Conservation (phyloP, 2,329 filamentous ascomycete species). For the Escovopsis sp. region DNA sequence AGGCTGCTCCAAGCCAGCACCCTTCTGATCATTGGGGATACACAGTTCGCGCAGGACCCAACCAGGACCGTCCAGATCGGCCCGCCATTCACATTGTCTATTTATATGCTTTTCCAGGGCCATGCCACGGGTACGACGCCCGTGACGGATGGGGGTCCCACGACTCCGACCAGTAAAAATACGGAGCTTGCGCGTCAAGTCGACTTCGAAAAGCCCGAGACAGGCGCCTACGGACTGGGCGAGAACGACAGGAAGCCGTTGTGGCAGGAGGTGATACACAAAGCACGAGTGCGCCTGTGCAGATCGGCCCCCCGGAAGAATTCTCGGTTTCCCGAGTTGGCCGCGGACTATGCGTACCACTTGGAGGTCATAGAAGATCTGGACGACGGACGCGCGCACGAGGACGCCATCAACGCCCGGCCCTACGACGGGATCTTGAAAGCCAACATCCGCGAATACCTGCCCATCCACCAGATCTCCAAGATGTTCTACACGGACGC, state of each 20-base stretch:
- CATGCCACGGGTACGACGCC: slow-evolving; percentile 36
- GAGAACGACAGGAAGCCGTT: slow-evolving; percentile 46
- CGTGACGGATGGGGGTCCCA: neutral
- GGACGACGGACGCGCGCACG: slow-evolving; percentile 40
- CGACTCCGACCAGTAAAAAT: neutral
- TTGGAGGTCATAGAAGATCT: slow-evolving; percentile 73
- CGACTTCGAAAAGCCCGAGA: neutral
- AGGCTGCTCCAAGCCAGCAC: slow-evolving; percentile 85
- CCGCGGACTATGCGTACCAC: slow-evolving; percentile 53
- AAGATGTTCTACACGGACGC: slow-evolving; percentile 93
- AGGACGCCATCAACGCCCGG: slow-evolving; percentile 19
- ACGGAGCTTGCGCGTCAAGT: neutral
- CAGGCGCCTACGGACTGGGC: slow-evolving; percentile 14
- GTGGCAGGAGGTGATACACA: slow-evolving; percentile 96
- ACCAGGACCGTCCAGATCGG: slow-evolving; percentile 64
- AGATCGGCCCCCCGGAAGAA: slow-evolving; percentile 37
- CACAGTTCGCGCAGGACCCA: slow-evolving; percentile 56
- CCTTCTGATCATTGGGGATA: slow-evolving; percentile 75
- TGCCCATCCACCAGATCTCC: slow-evolving; percentile 49
- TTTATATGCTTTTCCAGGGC: slow-evolving; percentile 90
- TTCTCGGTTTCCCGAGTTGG: no score
- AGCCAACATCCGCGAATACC: slow-evolving; percentile 36
- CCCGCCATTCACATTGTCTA: slow-evolving; percentile 67
- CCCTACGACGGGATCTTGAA: slow-evolving; percentile 27
- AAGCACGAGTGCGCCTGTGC: slow-evolving; percentile 68